Evolutionary conservation across 1,284 basidiomycete species (phyloP).

Genomic region (Tranzscheliella williamsii): DNA sequence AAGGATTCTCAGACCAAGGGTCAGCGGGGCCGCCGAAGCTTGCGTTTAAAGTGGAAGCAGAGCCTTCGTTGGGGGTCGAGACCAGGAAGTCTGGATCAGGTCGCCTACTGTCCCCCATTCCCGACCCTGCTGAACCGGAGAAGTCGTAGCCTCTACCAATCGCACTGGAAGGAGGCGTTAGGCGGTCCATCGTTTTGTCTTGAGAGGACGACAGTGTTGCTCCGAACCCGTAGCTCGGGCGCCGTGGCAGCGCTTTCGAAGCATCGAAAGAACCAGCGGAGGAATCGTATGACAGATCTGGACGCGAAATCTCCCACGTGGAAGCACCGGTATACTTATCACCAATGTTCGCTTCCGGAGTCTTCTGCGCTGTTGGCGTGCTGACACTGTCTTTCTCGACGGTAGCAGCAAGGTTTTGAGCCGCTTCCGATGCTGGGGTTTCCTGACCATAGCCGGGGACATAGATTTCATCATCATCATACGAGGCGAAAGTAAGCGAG

Average conservation of each 20-base stretch:
- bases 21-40: too few species aligned
- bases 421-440: too few species aligned
- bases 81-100: too few species aligned
- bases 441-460: too few species aligned
- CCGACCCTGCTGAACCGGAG: background rate
- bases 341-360: too few species aligned
- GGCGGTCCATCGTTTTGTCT: slow-evolving; percentile 9
- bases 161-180: slow-evolving; percentile 19
- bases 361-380: slow-evolving; percentile 4
- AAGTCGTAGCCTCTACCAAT: slow-evolving; percentile 21
- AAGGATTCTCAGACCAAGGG: slow-evolving; percentile 40
- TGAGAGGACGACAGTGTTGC: slow-evolving; percentile 3
- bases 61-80: too few species aligned
- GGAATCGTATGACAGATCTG: background rate
- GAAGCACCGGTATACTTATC: too few species aligned
- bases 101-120: too few species aligned
- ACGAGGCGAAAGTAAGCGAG: slow-evolving; percentile 45
- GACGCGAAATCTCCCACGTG: background rate
- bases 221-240: background rate
- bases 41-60: too few species aligned
- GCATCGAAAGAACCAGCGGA: background rate
- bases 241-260: background rate
- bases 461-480: slow-evolving; percentile 34
- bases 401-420: too few species aligned
- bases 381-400: too few species aligned